These are phyloP conservation scores for Mycena latifolia DNA, from an alignment of 768 basidiomycete genomes.

Conservation along the genomic window DNA sequence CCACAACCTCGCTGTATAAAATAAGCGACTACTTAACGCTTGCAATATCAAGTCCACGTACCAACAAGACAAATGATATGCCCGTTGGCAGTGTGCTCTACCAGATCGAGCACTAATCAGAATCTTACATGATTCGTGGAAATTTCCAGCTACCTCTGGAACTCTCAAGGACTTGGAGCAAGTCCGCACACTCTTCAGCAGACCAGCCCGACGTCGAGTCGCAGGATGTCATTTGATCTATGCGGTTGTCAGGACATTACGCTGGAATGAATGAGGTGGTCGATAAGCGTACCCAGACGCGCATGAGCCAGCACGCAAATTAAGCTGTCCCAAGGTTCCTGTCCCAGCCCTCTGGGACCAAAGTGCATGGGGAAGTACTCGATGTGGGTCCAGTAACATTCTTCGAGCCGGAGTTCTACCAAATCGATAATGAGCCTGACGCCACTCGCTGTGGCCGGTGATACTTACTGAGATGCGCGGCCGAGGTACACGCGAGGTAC, in stretches of 20 bases:
- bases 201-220: conserved; percentile 70
- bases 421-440: not conserved
- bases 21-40: not conserved
- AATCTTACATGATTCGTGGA: too few relatives aligned
- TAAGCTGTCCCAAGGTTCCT: conserved; percentile 55
- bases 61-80: conserved; percentile 57
- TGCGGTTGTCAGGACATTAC: too few relatives aligned
- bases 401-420: conserved; percentile 48
- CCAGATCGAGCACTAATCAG: too few relatives aligned
- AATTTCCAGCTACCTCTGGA: not conserved
- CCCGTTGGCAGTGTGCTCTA: conserved; percentile 51
- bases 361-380: conserved; percentile 71
- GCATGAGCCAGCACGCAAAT: conserved; percentile 66
- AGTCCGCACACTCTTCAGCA: conserved; percentile 56
- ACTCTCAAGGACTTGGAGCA: conserved; percentile 58
- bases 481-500: conserved; percentile 56
- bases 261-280: too few relatives aligned
- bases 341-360: conserved; percentile 41
- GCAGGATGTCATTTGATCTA: conserved; percentile 70
- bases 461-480: conserved; percentile 64
- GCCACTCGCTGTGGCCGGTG: not conserved
- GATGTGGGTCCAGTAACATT: conserved; percentile 72
- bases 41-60: conserved; percentile 35
- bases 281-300: conserved; percentile 65
- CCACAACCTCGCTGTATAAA: conserved; percentile 58